A percentile compares a stretch with the other conserved stretches of the same genome.
Evolutionary conservation across 306 rosid species (phyloP).

Genomic region (Cucumis melo): DNA sequence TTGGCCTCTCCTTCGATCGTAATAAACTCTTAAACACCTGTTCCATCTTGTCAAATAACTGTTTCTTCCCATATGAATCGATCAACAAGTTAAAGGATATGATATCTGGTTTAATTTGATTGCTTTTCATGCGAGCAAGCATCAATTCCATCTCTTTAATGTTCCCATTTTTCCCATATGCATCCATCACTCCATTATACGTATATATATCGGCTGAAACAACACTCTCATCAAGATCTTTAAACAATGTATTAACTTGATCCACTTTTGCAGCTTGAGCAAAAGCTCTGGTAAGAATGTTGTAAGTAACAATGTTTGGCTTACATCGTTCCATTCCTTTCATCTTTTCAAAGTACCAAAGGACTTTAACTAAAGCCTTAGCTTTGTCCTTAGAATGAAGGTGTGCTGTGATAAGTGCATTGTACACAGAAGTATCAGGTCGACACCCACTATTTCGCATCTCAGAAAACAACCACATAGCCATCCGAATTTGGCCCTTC

Average conservation of each 20-base stretch:
- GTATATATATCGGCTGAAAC: conserved; percentile 69
- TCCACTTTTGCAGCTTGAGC: conserved; percentile 61
- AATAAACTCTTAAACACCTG: conserved; percentile 81
- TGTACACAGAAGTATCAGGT: conserved; percentile 83
- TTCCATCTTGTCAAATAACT: conserved; percentile 85
- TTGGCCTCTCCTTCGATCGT: conserved; percentile 61
- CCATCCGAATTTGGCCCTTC: conserved; percentile 83
- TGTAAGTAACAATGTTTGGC: conserved; percentile 76
- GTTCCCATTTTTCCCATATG: conserved; percentile 76
- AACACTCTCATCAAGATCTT: conserved; percentile 73
- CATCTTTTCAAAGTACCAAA: conserved; percentile 81
- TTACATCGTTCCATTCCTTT: conserved; percentile 77
- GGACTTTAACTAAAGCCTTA: conserved; percentile 69
- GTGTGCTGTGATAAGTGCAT: conserved; percentile 80
- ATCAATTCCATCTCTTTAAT: conserved; percentile 75
- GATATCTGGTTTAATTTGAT: conserved; percentile 60
- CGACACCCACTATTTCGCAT: conserved; percentile 83
- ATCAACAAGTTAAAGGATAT: conserved; percentile 75
- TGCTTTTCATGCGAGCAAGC: conserved; percentile 70
- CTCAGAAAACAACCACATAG: conserved; percentile 96
- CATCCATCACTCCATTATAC: conserved; percentile 93
- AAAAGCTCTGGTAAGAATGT: conserved; percentile 77
- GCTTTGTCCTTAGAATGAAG: conserved; percentile 62
- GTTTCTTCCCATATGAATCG: conserved; percentile 89
- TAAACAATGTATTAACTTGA: conserved; percentile 52